Evolutionary conservation across 495 filamentous ascomycete species (phyloP), one percentile per base, ranked within the genome.

Genomic region (Penicillium odoratum): DNA sequence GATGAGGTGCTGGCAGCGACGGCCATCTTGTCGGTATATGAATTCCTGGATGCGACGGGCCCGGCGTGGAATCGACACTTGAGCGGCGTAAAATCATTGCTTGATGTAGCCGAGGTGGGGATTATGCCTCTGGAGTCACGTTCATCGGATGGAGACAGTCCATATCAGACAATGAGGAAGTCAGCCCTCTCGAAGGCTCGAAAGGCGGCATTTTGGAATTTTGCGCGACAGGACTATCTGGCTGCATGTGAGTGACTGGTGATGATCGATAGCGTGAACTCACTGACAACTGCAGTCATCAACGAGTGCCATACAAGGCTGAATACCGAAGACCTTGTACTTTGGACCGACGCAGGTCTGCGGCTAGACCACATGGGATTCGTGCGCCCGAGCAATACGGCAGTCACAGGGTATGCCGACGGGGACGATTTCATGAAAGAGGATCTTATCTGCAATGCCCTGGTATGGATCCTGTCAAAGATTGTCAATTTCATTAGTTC

Each of bases 21-120:
- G 10, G 83, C 84, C 8, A 86, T 87, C 31, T 64, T 88, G 28
- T 86, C 82, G 53, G 83, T 83, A 4, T 86, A 87, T 67, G 84
- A 87, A 57, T 85, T 85, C 58, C 71, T 86, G 0, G 83, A 85
- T 69, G 81, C 81, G 21, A 82, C 82, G 0, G 80, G 80, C 3
- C 76, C 79, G 8, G 83, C 84, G 25, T 87, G 84, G 84, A 80
- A 78, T 56, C 77, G 83, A n/a, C 84, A 86, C 74, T 67, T 88
- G 46, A 85, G 81, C 61, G 84, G 85, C 8, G 83, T 85, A 4
- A 86, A 86, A 60, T 82, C 81, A 2, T 66, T 87, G 26, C 76
- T 88, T 34, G 84, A 86, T 67, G 76, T 87, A 40, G 83, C 81
- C 7, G 81, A 87, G 59, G 81, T 85, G 48, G 78, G 83, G n/a